Conservation (phyloP, 2,329 filamentous ascomycete species). For the Sporothrix pseudoabietina region DNA sequence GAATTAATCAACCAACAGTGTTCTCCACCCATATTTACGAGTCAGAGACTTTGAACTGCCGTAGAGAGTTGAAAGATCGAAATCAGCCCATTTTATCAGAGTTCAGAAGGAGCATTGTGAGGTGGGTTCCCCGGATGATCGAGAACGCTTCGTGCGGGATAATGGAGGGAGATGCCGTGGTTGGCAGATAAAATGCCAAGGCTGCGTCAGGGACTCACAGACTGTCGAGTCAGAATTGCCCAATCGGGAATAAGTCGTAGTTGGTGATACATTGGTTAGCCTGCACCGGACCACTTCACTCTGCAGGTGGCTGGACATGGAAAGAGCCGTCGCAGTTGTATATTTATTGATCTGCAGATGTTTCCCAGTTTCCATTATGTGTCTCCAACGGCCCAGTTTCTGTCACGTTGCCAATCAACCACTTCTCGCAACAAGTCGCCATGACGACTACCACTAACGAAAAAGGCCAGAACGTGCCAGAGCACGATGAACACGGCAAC, state of each 20-base stretch:
- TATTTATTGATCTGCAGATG: not conserved
- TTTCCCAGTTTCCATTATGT: not conserved
- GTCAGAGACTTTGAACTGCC: not conserved
- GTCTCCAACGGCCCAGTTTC: not conserved
- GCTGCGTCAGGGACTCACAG: not conserved
- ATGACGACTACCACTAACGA: not conserved
- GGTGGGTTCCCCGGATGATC: not conserved
- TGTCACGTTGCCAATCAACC: not conserved
- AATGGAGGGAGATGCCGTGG: too few relatives aligned
- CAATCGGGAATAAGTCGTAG: not conserved
- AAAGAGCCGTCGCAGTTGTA: too few relatives aligned
- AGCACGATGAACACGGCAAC: not conserved
- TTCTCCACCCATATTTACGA: not conserved
- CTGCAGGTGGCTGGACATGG: not conserved
- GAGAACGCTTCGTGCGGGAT: too few relatives aligned
- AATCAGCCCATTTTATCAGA: not conserved
- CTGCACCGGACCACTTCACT: not conserved
- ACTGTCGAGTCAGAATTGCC: not conserved
- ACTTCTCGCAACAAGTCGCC: not conserved
- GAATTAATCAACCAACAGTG: too few relatives aligned
- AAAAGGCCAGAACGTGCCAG: not conserved
- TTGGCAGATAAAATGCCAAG: not conserved
- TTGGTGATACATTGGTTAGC: not conserved
- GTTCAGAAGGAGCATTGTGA: not conserved
- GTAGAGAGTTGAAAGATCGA: too few relatives aligned